Evolutionary conservation across 2,329 filamentous ascomycete species (phyloP).

Genomic region (Diaporthe sp.): DNA sequence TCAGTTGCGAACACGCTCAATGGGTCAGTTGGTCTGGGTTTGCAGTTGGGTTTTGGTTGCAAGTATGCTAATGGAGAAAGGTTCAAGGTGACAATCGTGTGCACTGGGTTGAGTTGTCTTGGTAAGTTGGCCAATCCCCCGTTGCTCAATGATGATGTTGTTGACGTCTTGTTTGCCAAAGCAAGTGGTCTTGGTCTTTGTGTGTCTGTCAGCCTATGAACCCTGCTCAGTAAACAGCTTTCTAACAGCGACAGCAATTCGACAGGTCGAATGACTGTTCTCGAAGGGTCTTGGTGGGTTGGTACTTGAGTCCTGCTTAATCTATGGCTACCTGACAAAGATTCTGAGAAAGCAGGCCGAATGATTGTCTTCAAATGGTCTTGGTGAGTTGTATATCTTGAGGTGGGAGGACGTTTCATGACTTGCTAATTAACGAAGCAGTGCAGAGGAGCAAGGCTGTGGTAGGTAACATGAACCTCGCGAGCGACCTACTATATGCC

Average conservation of each 20-base stretch:
- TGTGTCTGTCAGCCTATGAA: too few species aligned
- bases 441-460: background rate
- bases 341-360: background rate
- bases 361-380: background rate
- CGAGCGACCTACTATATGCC: background rate
- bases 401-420: too few species aligned
- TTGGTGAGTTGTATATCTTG: background rate
- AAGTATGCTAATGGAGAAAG: background rate
- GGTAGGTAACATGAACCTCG: background rate
- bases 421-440: background rate
- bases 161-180: background rate
- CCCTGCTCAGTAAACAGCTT: too few species aligned
- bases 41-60: too few species aligned
- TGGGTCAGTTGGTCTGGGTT: background rate
- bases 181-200: background rate
- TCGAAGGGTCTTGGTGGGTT: background rate
- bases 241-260: background rate
- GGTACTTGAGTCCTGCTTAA: background rate
- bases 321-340: background rate
- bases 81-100: background rate
- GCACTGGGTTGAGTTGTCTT: background rate
- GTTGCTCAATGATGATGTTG: too few species aligned
- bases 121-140: background rate
- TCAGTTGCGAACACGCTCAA: background rate
- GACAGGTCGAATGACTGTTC: background rate